Base-by-base conservation (phyloP, 805 yeast species). In the Phaffomyces thermotolerans region DNA sequence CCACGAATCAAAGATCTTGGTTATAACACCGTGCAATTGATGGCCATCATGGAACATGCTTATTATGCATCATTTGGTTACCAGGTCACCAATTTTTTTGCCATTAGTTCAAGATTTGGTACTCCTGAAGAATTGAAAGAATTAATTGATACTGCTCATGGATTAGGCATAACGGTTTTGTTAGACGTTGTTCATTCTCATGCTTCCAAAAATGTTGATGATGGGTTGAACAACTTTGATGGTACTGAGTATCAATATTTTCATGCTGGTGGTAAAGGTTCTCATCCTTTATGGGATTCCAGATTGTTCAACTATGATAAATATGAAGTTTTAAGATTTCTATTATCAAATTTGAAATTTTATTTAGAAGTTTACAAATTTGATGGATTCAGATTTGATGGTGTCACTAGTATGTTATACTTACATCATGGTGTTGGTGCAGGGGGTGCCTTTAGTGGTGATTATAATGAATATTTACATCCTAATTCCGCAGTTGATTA, bases 31-130 rank as follows among this genome's bases (percentile, higher is more conserved):
- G 84, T 91, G 54, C 99, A 91, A 66, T 72, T 91, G 58, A 91
- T 91, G 99, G 97, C 99, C 0, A 76, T 91, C 36, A 91, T 91
- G 99, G 99, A 91, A 65, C 99, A 91, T 62, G 98, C 99, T 2
- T 91, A 91, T 62, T 91, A 91, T 62, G 99, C 97, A 1, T 87
- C 96, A 2, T 91, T 91, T 62, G 99, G 99, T n/a, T 91, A 91
- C 62, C 99, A 91, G 64, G 81, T 91, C 24, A 90, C 98, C 20
- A 85, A 83, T 47, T 93, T 91, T 61, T 91, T 85, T 62, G 97
- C 98, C 2, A 72, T 76, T 22, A 81, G 93, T 42, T 90, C 97
- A 8, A 75, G 99, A 50, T 93, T 72, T 56, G 99, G 99, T 25
- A 79, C 96, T 0, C 98, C 99, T 3, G 98, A 93, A 54, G 97